These are phyloP conservation scores for Solanum medicagineum DNA, from an alignment of 257 asterid genomes.

Conservation along the genomic window DNA sequence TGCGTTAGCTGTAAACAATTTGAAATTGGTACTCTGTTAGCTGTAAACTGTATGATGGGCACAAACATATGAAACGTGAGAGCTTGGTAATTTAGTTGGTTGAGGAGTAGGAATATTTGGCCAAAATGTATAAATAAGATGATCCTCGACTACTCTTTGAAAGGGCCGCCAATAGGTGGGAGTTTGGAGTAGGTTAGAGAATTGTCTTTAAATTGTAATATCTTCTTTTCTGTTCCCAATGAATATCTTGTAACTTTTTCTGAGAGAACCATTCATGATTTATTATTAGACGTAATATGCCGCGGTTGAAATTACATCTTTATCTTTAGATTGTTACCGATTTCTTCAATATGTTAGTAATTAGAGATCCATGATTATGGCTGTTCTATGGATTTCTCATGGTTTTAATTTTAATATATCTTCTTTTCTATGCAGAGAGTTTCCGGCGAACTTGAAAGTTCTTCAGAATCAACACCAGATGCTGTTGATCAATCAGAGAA, in stretches of 20 bases:
- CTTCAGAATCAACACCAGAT: constrained; percentile 41
- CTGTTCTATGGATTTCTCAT: not conserved
- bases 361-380: not conserved
- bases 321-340: not conserved
- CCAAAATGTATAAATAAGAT: not conserved
- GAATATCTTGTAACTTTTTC: not conserved
- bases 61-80: not conserved
- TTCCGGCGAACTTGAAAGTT: constrained; percentile 55
- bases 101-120: not conserved
- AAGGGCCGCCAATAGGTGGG: not conserved
- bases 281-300: not conserved
- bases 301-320: not conserved
- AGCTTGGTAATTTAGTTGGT: not conserved
- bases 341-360: not conserved
- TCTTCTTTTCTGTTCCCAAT: not conserved
- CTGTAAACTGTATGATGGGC: not conserved
- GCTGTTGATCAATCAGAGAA: constrained; percentile 35
- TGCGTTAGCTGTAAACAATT: not conserved
- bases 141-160: not conserved
- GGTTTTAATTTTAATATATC: not conserved
- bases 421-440: constrained; percentile 33
- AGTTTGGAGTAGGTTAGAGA: not conserved
- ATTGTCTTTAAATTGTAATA: not conserved
- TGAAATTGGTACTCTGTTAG: not conserved
- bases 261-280: not conserved